Percentiles rank a stretch among this genome's conserved stretches.
Conservation (phyloP, 2,329 filamentous ascomycete genomes). For the Chaetothyriales sp. region DNA sequence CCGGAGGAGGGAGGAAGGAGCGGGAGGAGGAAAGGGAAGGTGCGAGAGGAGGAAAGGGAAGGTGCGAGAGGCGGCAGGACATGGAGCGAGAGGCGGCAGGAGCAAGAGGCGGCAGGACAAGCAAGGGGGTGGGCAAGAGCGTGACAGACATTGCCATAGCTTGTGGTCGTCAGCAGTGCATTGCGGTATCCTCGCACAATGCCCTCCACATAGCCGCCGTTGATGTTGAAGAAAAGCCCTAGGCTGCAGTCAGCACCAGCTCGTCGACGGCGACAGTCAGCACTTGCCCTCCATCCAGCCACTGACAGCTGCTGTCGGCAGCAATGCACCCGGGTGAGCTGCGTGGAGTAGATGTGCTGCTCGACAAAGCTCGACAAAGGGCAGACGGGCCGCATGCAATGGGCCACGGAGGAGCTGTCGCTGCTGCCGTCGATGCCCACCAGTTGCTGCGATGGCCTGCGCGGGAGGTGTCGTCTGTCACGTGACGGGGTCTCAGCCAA, state of each 20-base stretch:
- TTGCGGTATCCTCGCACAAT: conserved; percentile 96
- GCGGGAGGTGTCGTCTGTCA: not conserved
- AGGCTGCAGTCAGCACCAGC: conserved; percentile 2
- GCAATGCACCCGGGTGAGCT: not conserved
- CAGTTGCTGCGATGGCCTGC: not conserved
- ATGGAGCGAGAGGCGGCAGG: conserved; percentile 1
- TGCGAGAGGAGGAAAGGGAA: conserved; percentile 1
- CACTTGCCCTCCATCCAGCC: conserved; percentile 13
- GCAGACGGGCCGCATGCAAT: not conserved
- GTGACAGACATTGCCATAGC: conserved; percentile 54
- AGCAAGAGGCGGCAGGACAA: too few relatives aligned
- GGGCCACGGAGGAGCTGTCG: not conserved
- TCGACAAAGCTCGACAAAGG: not conserved
- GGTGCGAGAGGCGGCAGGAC: not conserved
- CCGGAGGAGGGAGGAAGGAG: too few relatives aligned
- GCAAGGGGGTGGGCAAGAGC: not conserved
- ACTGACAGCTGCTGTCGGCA: not conserved
- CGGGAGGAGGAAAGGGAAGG: conserved; percentile 1
- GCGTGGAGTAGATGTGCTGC: not conserved
- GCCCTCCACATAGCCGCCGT: conserved; percentile 89
- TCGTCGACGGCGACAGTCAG: not conserved
- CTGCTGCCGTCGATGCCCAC: not conserved
- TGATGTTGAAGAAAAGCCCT: conserved; percentile 86
- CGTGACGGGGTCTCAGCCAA: not conserved
- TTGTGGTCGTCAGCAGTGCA: conserved; percentile 71